Conservation (phyloP, 345 rosid species). For the Ceriops tagal region DNA sequence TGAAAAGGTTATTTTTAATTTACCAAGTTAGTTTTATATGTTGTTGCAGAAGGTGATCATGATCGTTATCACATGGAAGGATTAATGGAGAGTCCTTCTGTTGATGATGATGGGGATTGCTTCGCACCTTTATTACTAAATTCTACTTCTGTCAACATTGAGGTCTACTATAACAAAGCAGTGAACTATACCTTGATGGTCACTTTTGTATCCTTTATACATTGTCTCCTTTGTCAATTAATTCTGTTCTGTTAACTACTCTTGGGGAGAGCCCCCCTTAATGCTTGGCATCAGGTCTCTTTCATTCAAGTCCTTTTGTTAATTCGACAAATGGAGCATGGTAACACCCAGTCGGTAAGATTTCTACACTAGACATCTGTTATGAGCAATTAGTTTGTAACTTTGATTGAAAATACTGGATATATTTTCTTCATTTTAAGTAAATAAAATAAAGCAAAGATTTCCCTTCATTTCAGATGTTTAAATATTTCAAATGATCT, state of each 20-base stretch:
- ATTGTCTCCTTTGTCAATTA: slow-evolving; percentile 5
- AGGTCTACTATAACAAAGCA: slow-evolving; percentile 94
- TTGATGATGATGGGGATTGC: slow-evolving; percentile 91
- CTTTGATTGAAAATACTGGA: too few species aligned
- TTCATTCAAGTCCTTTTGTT: slow-evolving; percentile 92
- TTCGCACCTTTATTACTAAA: slow-evolving; percentile 75
- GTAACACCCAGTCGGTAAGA: slow-evolving; percentile 95
- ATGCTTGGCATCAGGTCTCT: slow-evolving; percentile 59
- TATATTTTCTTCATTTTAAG: background rate
- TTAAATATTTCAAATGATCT: slow-evolving; percentile 4
- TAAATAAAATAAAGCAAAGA: too few species aligned
- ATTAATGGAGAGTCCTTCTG: slow-evolving; percentile 89
- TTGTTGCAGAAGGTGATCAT: slow-evolving; percentile 64
- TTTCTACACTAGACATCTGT: slow-evolving; percentile 9
- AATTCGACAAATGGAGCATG: slow-evolving; percentile 95
- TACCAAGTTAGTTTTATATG: slow-evolving; percentile 5
- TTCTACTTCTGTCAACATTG: slow-evolving; percentile 90
- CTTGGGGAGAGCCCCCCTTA: slow-evolving; percentile 48
- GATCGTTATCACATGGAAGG: slow-evolving; percentile 81
- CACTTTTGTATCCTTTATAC: slow-evolving; percentile 91
- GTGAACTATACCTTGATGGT: slow-evolving; percentile 98
- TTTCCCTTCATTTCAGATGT: too few species aligned
- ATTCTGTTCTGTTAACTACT: slow-evolving; percentile 6
- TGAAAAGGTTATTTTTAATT: background rate
- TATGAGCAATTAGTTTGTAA: slow-evolving; percentile 6